Conservation (phyloP, 75 land plant species). For the Cryptomeria japonica region DNA sequence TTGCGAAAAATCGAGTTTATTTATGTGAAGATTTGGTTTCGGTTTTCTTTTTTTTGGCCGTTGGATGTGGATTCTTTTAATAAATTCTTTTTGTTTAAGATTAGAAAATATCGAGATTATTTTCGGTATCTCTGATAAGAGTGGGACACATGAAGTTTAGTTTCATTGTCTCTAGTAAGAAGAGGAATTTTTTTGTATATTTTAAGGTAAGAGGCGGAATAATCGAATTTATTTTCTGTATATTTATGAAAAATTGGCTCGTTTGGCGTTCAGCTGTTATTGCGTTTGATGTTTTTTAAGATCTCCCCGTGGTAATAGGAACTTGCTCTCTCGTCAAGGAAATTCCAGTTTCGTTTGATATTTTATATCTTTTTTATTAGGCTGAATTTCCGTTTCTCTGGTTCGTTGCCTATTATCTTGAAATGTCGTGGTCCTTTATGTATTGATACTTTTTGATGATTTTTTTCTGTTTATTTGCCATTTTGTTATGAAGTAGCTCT, state of each 20-base stretch:
- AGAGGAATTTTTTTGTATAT: background rate
- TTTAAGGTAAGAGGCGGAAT: too few species aligned
- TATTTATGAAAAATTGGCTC: background rate
- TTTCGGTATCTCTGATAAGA: background rate
- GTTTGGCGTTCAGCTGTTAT: background rate
- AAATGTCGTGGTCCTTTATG: background rate
- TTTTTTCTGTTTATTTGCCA: background rate
- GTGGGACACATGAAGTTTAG: background rate
- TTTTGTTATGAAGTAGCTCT: background rate
- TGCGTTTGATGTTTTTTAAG: background rate
- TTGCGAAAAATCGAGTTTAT: background rate
- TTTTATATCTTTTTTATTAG: background rate
- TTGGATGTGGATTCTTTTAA: too few species aligned
- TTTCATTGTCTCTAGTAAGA: background rate
- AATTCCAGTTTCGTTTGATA: background rate
- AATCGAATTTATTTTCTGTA: background rate
- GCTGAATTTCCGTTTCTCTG: background rate
- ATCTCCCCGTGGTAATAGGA: background rate
- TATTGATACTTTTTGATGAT: background rate
- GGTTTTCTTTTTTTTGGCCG: too few species aligned
- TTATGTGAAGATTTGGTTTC: background rate
- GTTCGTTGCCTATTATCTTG: background rate
- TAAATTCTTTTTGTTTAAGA: too few species aligned
- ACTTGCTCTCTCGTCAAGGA: background rate
- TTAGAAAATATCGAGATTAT: too few species aligned